A percentile compares a stretch with the other conserved stretches of the same genome.
phyloP scores from a whole-genome alignment of 176 grass and related monocot genomes.

The Triticum urartu region DNA sequence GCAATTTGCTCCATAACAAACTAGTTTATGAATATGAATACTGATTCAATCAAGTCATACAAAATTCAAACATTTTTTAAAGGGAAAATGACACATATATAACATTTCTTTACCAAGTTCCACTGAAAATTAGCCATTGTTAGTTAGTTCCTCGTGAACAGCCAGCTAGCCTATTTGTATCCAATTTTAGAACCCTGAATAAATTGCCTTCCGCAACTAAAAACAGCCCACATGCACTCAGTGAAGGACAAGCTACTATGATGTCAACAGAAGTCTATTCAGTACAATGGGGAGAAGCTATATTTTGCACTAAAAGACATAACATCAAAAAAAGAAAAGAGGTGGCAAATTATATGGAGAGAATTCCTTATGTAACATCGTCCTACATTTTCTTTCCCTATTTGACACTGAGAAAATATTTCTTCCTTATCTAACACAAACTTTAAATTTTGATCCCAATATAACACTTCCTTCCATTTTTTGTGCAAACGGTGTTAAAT shows the following conservation, averaged over 20 bases:
- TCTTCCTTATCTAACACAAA: too few relatives aligned
- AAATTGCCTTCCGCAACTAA: conserved; percentile 4
- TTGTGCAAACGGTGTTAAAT: too few relatives aligned
- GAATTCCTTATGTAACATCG: too few relatives aligned
- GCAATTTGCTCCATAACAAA: not conserved
- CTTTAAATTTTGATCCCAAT: too few relatives aligned
- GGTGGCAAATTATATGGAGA: not conserved
- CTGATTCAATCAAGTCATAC: not conserved
- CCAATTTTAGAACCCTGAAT: conserved; percentile 12
- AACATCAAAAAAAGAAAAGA: not conserved
- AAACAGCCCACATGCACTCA: not conserved
- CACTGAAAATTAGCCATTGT: not conserved
- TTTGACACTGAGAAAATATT: too few relatives aligned
- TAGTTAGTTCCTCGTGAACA: not conserved
- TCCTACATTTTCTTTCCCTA: too few relatives aligned
- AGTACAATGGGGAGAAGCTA: not conserved
- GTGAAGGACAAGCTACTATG: not conserved
- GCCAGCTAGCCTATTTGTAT: conserved; percentile 8
- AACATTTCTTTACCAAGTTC: not conserved
- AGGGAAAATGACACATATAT: not conserved
- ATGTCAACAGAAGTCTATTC: not conserved
- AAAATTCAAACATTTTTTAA: not conserved
- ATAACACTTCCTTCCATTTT: too few relatives aligned
- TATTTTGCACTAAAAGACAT: not conserved
- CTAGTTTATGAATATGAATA: not conserved